These are phyloP conservation scores for Tetrahymena elliotti DNA, from an alignment of 73 alveolate species.

Conservation along the genomic window DNA sequence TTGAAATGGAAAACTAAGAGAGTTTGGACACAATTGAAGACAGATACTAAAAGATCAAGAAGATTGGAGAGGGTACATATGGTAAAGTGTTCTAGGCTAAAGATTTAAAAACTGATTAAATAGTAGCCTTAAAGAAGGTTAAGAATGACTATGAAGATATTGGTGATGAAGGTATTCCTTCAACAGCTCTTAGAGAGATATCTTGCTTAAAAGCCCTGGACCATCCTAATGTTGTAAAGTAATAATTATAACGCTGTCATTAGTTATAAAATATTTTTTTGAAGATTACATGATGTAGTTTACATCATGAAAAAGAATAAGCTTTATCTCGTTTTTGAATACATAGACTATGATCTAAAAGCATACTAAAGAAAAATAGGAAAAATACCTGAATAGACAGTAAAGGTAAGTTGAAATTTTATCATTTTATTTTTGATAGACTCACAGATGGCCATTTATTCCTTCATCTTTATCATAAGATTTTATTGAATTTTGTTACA, in stretches of 20 bases:
- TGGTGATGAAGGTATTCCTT: conserved; percentile 20
- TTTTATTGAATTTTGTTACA: too few relatives aligned
- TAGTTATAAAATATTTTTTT: background rate
- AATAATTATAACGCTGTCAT: background rate
- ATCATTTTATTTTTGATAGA: background rate
- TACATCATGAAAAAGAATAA: background rate
- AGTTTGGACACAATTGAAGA: background rate
- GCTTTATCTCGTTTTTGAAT: conserved; percentile 53
- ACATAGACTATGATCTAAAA: conserved; percentile 75
- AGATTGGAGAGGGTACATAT: conserved; percentile 38
- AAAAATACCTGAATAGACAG: background rate
- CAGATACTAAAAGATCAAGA: conserved; percentile 16
- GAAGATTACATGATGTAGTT: background rate
- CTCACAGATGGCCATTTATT: too few relatives aligned
- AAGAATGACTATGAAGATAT: conserved; percentile 6
- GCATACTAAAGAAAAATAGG: background rate
- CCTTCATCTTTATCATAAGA: too few relatives aligned
- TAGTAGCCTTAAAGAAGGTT: conserved; percentile 27
- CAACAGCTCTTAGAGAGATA: conserved; percentile 28
- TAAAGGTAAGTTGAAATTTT: background rate
- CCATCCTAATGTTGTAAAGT: conserved; percentile 36
- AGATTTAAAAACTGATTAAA: conserved; percentile 10
- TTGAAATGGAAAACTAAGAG: background rate
- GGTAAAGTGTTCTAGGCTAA: conserved; percentile 20
- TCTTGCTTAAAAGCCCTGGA: conserved; percentile 14